Evolutionary conservation across 2,329 filamentous ascomycete genomes (phyloP).

Genomic region (Biscogniauxia marginata): DNA sequence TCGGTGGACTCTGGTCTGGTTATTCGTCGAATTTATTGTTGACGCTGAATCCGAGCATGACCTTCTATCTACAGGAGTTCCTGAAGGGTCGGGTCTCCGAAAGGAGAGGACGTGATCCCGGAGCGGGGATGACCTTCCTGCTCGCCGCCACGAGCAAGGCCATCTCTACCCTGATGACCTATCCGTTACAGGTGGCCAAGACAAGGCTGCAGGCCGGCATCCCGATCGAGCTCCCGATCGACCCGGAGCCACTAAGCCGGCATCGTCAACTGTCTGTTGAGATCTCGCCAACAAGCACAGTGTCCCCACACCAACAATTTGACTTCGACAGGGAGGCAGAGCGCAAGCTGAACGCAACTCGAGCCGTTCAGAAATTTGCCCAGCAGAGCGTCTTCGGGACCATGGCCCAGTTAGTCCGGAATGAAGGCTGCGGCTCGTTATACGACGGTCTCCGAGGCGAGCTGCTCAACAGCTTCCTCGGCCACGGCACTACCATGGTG

Average conservation of each 20-base stretch:
- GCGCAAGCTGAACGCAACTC: constrained; percentile 27
- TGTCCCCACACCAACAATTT: constrained; percentile 2
- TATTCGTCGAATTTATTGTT: constrained; percentile 79
- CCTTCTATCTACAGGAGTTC: constrained; percentile 77
- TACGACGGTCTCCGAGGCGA: constrained; percentile 78
- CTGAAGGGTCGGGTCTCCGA: constrained; percentile 58
- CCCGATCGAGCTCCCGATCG: constrained; percentile 45
- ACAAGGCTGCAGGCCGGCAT: constrained; percentile 66
- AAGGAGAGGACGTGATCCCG: constrained; percentile 36
- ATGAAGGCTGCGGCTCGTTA: constrained; percentile 66
- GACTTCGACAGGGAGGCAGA: constrained; percentile 31
- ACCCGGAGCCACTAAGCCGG: constrained; percentile 14
- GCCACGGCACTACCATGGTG: constrained; percentile 83
- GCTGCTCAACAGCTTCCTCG: constrained; percentile 79
- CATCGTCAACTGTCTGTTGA: neutral
- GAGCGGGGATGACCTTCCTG: constrained; percentile 39
- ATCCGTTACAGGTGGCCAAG: constrained; percentile 85
- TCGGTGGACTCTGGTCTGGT: constrained; percentile 81
- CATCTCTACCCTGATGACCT: constrained; percentile 72
- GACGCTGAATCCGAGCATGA: constrained; percentile 82
- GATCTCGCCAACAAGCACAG: neutral
- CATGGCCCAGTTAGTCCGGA: constrained; percentile 55
- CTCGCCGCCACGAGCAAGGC: constrained; percentile 76
- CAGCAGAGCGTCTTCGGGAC: constrained; percentile 60
- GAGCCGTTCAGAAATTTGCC: constrained; percentile 28